Base-by-base conservation (phyloP, 78 protist species). In the Acrasis kona region DNA sequence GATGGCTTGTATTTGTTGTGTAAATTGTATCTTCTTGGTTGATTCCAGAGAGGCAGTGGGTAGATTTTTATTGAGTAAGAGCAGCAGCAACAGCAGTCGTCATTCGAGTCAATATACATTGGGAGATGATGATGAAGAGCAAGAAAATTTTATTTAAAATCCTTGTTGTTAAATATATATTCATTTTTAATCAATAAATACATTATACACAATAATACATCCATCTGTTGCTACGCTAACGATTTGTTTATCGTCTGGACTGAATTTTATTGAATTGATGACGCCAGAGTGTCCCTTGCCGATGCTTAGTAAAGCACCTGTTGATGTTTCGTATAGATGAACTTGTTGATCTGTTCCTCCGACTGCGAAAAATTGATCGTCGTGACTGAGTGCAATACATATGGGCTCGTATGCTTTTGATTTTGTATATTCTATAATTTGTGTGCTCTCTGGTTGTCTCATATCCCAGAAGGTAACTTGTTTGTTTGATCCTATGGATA, bases 291-390 rank as follows among this genome's bases (percentile, higher is more conserved):
- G 78, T 35, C 57, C 78, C n/a, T 3, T 2, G 38, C 66, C 78
- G 2, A 38, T 29, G 27, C 5, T 12, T 39, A 74, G 1, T 69
- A 39, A 41, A 9, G 5, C 5, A 35, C 58, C 5, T 2, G 78
- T 6, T 6, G 31, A 30, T 9, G 3, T 3, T 34, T 74, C 78
- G 72, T 69, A 74, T 41, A 74, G 64, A 2, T 12, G 3, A 12
- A 74, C 78, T 30, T 7, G 37, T 3, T 74, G 78, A 50, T 74
- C 67, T 32, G 78, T 58, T 8, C 78, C 78, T 34, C 67, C 65
- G 12, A 38, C 31, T 5, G 74, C 74, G 42, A 70, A 70, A 58
- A 10, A 70, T 5, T 58, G 74, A 28, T 42, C 67, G 5, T 12
- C 68, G 68, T 32, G 40, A 35, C 3, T 35, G 7, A 34, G 28